Evolutionary conservation across 2,329 filamentous ascomycete species (phyloP), one percentile per base, ranked within the genome.

Genomic region (Claviceps quebecensis): DNA sequence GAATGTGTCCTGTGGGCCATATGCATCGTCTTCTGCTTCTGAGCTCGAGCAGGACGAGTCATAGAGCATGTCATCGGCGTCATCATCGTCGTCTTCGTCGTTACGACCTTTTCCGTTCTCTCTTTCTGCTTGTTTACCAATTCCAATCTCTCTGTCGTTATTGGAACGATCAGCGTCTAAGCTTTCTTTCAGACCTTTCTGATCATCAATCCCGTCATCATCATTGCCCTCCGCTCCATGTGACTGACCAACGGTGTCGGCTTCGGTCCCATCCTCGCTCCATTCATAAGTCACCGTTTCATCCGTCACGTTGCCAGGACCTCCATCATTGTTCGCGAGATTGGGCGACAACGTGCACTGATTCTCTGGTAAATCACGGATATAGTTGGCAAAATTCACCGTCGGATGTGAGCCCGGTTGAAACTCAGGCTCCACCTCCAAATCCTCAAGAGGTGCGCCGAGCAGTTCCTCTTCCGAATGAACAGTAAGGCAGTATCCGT

Each of bases 401-500:
- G 63, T 58, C 5, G 53, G 53, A 7, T 48, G 47, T 17, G 50
- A 45, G n/a, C 46, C 45, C 13, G 38, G 45, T 45, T 54, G 47
- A 4, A 55, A 51, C 22, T 58, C 23, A 14, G 55, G 52, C 17
- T 61, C 44, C 43, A 55, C 40, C 29, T 58, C 56, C 17, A 60
- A 48, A 39, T 55, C 52, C 29, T 38, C 52, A 9, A 56, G 43
- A 5, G 59, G 51, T 13, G 62, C 45, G n/a, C 67, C 67, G 38
- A 69, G 55, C 17, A 69, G 56, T 36, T 69, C 63, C 49, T 65
- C 60, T 17, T 61, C 53, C 19, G 60, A 60, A 17, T 60, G 53
- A 34, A 69, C 68, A 3, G 56, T 55, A 46, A 70, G 58, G 55
- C 77, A 77, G 53, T 65, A 68, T 49, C 63, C 67, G 37, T 69